Base-by-base conservation (phyloP, 164 flowering plant species). In the Vitis cinerea region DNA sequence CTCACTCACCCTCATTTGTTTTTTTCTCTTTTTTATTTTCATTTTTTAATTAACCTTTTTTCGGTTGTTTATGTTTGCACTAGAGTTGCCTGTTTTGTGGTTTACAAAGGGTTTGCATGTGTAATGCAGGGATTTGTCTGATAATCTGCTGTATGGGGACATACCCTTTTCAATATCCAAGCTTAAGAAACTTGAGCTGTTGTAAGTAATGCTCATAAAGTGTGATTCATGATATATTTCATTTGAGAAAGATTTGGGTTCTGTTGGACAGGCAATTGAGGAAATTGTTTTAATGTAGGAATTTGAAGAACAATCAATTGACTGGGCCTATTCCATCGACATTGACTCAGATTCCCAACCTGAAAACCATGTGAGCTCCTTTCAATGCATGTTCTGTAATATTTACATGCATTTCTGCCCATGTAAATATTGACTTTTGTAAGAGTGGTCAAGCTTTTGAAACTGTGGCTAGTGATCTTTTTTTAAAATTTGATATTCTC, bases 291-390 rank as follows among this genome's bases (percentile, higher is more conserved):
- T 30, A 7, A n/a, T 74, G 64, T 84, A 92, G 98, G 80, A 79
- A 74, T 74, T 63, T 92, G 83, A 91, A 89, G 83, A 84, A 86
- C 83, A 94, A 94, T 69, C 87, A 87, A 70, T 80, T 94, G 63
- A 79, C 88, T 5, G 99, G 99, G 50, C 95, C 97, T 1, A 92
- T 94, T n/a, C 97, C 99, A 58, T 85, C 99, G 5, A 94, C 95
- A 3, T 71, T 94, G 54, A 86, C 97, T 0, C 99, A 92, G 73
- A 86, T 91, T 71, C 97, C 98, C 2, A 92, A 89, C 70, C 83
- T 94, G 50, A 94, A 90, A 59, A 88, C 87, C 1, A 78, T 94
- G 98, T 94, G 52, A 81, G 93, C 62, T 50, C 13, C 16, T 51
- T 70, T 31, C 9, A 10, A 59, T 44, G 15, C 15, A 17, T 27